Base-by-base conservation (phyloP, 768 basidiomycete genomes). In the Russula dissimulans region DNA sequence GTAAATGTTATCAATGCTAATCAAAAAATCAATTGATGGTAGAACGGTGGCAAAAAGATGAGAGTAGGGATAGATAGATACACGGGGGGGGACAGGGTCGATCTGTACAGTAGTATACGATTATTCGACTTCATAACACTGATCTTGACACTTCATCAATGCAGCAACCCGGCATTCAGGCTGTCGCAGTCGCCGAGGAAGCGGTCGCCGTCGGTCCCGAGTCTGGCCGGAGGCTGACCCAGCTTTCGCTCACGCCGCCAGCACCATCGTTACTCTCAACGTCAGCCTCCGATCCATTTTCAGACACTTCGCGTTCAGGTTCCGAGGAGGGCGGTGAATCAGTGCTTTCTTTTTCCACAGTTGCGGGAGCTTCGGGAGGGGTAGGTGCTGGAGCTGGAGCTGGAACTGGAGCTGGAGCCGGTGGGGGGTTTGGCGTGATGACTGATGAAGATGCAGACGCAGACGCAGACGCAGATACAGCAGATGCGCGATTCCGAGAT, bases 271-370 rank as follows among this genome's bases (percentile, higher is more conserved):
- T 84, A 66, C 85, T 85, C 70, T 89, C 87, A 11, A 81, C 76
- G 59, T 89, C 88, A 6, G 80, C 79, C 55, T 89, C 87, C 1
- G 86, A 87, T 46, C 74, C 77, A 18, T 75, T 73, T 56, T 83
- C 87, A 3, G 72, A 72, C 39, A 49, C 61, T 32, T 71, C 68
- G n/a, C 60, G 67, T 45, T 68, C 67, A 36, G 62, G 60, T 14
- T 68, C 69, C 8, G 66, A 62, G 31, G 46, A 60, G 63, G 57
- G 60, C 54, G 54, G 43, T 43, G 50, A 67, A 63, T 56, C 65
- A 29, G 45, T 50, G 7, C 32, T 57, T 29, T 67, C 56, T 22
- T 46, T 44, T 15, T 15, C 51, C 36, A 26, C 42, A 11, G 26
- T 15, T 45, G 36, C 38, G 10, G 53, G 59, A 17, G 54, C 44